Conservation (phyloP, 164 flowering plant genomes). For the Akebia trifoliata region DNA sequence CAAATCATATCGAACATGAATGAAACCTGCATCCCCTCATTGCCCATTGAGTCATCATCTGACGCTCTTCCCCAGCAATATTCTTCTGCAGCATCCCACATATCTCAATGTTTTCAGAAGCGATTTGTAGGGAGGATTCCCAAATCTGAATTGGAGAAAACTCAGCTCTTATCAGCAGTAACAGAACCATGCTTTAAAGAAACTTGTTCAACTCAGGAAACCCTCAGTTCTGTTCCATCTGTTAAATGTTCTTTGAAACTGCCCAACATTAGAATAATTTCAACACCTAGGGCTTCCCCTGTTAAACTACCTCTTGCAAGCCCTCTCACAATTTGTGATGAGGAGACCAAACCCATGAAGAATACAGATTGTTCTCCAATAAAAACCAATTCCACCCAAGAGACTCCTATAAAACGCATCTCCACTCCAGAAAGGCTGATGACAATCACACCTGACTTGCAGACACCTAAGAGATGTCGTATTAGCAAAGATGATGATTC, state of each 20-base stretch:
- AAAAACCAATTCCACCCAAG: conserved; percentile 13
- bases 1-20: conserved; percentile 4
- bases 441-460: conserved; percentile 51
- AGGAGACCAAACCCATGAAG: conserved; percentile 10
- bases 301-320: conserved; percentile 5
- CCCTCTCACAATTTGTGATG: conserved; percentile 21
- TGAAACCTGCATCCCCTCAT: conserved; percentile 3
- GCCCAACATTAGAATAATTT: neutral
- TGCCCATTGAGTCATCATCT: conserved; percentile 12
- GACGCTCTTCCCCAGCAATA: conserved; percentile 11
- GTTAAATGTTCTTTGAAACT: conserved; percentile 15
- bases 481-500: conserved; percentile 45
- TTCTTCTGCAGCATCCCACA: conserved; percentile 31
- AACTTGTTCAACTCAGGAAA: conserved; percentile 13
- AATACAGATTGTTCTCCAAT: conserved; percentile 12
- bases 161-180: conserved; percentile 7
- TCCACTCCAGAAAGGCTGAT: conserved; percentile 52
- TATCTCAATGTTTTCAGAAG: conserved; percentile 39
- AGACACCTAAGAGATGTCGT: conserved; percentile 53
- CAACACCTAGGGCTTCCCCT: neutral
- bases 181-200: conserved; percentile 2
- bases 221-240: conserved; percentile 16
- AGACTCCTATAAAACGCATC: conserved; percentile 29
- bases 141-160: conserved; percentile 15
- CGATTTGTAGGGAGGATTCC: conserved; percentile 32